Evolutionary conservation across 805 yeast species (phyloP), one percentile per base, ranked within the genome.

Genomic region (Wickerhamomyces sydowiorum): DNA sequence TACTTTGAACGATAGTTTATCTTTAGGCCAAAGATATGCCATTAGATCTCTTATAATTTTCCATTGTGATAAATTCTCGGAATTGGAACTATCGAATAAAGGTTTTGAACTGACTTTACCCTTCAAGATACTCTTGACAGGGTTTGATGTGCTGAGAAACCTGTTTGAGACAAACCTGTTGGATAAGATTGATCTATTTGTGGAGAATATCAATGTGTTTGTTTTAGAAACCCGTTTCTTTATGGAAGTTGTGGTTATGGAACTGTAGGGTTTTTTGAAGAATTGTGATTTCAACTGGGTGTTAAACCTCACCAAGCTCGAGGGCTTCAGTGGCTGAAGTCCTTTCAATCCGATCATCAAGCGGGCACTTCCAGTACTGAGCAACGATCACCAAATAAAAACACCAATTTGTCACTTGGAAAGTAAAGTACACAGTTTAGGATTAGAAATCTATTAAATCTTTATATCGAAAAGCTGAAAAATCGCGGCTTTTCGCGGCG

Each of bases 21-120:
- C 72, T 51, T 76, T 78, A 10, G 96, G 96, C 96, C 96, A 87
- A 14, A 87, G 72, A 43, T 88, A 87, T 14, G 75, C 67, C 46
- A 84, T 51, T 36, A 87, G 66, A 39, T 86, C 82, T 52, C 69
- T 72, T 43, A 87, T 63, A 61, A 87, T 87, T 46, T 60, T 62
- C 42, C 63, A 44, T 48, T 70, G 74, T 7, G 73, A 66, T 3
- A 67, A 54, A 4, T 61, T 57, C 30, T 49, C 48, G n/a, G 28
- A 40, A 9, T 40, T 7, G 17, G 23, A n/a, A 3, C 14, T 15
- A 20, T 28, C 31, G 7, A 37, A 29, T 20, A 37, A 21, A 14
- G 39, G 39, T 32, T 32, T 32, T 3, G 22, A 4, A 7, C 23
- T 7, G 24, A 32, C 35, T 32, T 32, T 32, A 19, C 35, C 35